phyloP scores from a whole-genome alignment of 2,329 filamentous ascomycete genomes.

The Sphaceloma murrayae region DNA sequence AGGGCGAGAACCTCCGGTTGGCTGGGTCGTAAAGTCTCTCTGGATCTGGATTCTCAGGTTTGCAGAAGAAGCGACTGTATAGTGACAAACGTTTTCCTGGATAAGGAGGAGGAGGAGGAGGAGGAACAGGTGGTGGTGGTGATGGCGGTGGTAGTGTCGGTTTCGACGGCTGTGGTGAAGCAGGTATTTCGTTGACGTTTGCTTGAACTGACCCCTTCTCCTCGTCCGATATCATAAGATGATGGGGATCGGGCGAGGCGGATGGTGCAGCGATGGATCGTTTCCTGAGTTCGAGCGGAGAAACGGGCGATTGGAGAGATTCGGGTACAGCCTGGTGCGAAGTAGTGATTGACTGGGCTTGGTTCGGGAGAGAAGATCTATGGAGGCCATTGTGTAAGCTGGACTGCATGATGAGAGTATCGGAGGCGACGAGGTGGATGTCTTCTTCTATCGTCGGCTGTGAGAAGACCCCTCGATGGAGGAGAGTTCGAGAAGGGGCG shows the following conservation, averaged over 20 bases:
- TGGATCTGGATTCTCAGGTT: conserved; percentile 6
- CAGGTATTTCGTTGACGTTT: neutral
- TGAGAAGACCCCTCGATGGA: neutral
- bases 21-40: conserved; percentile 8
- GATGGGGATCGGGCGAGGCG: neutral
- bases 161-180: too few relatives aligned
- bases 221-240: conserved; percentile 2
- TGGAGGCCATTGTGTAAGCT: conserved; percentile 12
- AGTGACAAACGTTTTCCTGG: conserved; percentile 11
- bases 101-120: conserved; percentile 8
- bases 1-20: conserved; percentile 23
- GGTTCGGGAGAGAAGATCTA: neutral
- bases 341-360: conserved; percentile 2
- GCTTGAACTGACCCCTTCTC: conserved; percentile 1
- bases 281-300: conserved; percentile 8
- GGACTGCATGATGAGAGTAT: conserved; percentile 15
- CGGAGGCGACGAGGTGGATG: too few relatives aligned
- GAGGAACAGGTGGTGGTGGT: too few relatives aligned
- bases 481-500: neutral
- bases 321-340: neutral
- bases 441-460: too few relatives aligned
- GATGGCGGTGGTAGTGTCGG: too few relatives aligned
- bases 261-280: conserved; percentile 2
- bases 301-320: conserved; percentile 1
- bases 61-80: conserved; percentile 12